phyloP scores from a whole-genome alignment of 805 yeast species.

The Wickerhamiella galacta region DNA sequence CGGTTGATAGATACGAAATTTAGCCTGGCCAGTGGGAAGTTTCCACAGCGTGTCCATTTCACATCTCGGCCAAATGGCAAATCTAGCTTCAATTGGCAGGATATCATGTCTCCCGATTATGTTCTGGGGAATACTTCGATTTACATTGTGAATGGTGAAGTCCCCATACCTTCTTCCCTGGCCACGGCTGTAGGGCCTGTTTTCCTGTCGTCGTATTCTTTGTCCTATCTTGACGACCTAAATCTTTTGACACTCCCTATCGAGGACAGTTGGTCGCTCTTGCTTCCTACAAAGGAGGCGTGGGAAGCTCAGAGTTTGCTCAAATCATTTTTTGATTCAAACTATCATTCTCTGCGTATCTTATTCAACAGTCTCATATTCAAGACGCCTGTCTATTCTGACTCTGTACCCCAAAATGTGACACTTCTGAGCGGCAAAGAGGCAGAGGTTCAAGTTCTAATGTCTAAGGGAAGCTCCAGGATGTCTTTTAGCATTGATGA shows the following conservation, averaged over 20 bases:
- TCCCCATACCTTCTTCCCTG: slow-evolving; percentile 47
- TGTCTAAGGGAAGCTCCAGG: not conserved
- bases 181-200: slow-evolving; percentile 49
- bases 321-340: slow-evolving; percentile 37
- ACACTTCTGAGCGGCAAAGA: slow-evolving; percentile 16
- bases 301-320: slow-evolving; percentile 53
- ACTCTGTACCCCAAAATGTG: slow-evolving; percentile 24
- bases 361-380: slow-evolving; percentile 44
- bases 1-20: slow-evolving; percentile 21
- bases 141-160: slow-evolving; percentile 42
- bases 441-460: slow-evolving; percentile 3
- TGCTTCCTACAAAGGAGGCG: slow-evolving; percentile 60
- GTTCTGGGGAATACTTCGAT: slow-evolving; percentile 49
- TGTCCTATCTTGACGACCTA: slow-evolving; percentile 37
- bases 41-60: slow-evolving; percentile 46
- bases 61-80: slow-evolving; percentile 21
- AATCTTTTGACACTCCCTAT: slow-evolving; percentile 37
- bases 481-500: not conserved
- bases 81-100: slow-evolving; percentile 37
- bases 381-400: slow-evolving; percentile 51
- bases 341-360: slow-evolving; percentile 33
- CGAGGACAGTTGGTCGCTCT: slow-evolving; percentile 49
- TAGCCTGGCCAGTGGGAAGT: slow-evolving; percentile 35
- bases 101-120: slow-evolving; percentile 27
- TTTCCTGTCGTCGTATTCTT: slow-evolving; percentile 46